Evolutionary conservation across 768 basidiomycete species (phyloP).

Genomic region (Gloeostereum incarnatum): DNA sequence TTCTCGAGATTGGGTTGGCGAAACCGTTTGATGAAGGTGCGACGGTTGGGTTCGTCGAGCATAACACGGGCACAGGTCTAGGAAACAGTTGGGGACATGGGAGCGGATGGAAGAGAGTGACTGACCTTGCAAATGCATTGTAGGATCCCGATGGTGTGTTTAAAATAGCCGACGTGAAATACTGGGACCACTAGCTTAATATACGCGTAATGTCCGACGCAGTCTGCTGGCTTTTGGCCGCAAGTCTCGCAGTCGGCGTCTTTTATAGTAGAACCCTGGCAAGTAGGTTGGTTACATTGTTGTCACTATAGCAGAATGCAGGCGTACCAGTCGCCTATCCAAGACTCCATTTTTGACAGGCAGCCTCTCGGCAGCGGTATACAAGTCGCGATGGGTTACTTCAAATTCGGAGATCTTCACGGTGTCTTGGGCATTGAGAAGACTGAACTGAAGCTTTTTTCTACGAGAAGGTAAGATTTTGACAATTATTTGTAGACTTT

Average conservation of each 20-base stretch:
- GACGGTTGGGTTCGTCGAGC: conserved; percentile 79
- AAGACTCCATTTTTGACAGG: conserved; percentile 91
- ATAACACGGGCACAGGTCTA: conserved; percentile 90
- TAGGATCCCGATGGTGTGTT: conserved; percentile 86
- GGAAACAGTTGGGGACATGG: conserved; percentile 4
- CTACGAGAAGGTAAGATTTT: conserved; percentile 28
- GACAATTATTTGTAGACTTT: not conserved
- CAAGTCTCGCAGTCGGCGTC: conserved; percentile 91
- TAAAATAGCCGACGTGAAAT: conserved; percentile 98
- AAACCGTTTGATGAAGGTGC: conserved; percentile 81
- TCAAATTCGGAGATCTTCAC: conserved; percentile 96
- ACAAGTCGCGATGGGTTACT: conserved; percentile 87
- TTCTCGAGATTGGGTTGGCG: conserved; percentile 88
- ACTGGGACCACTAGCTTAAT: conserved; percentile 96
- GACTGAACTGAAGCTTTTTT: conserved; percentile 93
- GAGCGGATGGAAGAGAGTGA: not conserved
- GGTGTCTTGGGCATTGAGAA: conserved; percentile 89
- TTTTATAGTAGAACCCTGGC: conserved; percentile 92
- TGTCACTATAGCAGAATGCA: not conserved
- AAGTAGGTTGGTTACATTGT: not conserved
- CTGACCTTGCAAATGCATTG: conserved; percentile 96
- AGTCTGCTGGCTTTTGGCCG: conserved; percentile 83
- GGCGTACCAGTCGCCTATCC: conserved; percentile 77
- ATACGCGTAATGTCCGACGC: conserved; percentile 98
- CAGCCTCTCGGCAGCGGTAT: conserved; percentile 72